Percentiles rank a stretch among this genome's conserved stretches.
phyloP scores from a whole-genome alignment of 495 filamentous ascomycete genomes.

The Trichoderma reesei region DNA sequence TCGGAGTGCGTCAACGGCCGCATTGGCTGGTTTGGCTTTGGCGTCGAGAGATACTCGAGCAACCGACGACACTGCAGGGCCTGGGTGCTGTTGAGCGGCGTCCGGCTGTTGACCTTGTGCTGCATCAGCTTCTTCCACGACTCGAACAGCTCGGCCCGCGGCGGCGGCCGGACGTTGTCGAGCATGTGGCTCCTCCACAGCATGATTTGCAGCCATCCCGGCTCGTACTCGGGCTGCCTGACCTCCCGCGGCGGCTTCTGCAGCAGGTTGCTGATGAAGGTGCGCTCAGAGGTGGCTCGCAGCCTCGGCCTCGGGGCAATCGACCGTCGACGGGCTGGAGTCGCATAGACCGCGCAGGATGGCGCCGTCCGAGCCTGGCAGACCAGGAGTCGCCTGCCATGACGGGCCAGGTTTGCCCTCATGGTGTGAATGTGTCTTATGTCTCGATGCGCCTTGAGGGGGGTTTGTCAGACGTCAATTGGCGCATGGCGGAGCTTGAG shows the following conservation, averaged over 20 bases:
- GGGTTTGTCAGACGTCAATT: background rate
- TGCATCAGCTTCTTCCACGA: slow-evolving; percentile 59
- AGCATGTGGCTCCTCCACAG: slow-evolving; percentile 36
- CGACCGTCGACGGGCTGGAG: slow-evolving; percentile 15
- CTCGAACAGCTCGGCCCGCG: slow-evolving; percentile 44
- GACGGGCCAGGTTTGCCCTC: slow-evolving; percentile 19
- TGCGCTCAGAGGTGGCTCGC: slow-evolving; percentile 31
- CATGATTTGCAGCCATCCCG: slow-evolving; percentile 50
- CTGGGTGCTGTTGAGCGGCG: slow-evolving; percentile 55
- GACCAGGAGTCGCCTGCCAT: slow-evolving; percentile 27
- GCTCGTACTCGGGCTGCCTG: slow-evolving; percentile 47
- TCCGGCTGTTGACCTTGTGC: slow-evolving; percentile 36
- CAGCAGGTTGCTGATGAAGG: slow-evolving; percentile 47
- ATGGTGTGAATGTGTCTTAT: slow-evolving; percentile 9
- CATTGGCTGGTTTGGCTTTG: slow-evolving; percentile 26
- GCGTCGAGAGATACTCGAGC: slow-evolving; percentile 46
- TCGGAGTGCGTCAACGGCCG: slow-evolving; percentile 32
- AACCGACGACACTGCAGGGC: slow-evolving; percentile 46
- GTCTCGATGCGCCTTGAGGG: background rate
- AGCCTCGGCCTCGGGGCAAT: slow-evolving; percentile 11
- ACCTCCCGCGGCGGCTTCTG: slow-evolving; percentile 41
- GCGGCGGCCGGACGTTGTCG: slow-evolving; percentile 46
- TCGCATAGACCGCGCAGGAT: slow-evolving; percentile 13
- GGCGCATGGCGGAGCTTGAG: background rate
- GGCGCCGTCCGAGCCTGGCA: slow-evolving; percentile 19